Evolutionary conservation across 192 early-diverging fungal genomes (phyloP).

Genomic region (Coemansia sp.): DNA sequence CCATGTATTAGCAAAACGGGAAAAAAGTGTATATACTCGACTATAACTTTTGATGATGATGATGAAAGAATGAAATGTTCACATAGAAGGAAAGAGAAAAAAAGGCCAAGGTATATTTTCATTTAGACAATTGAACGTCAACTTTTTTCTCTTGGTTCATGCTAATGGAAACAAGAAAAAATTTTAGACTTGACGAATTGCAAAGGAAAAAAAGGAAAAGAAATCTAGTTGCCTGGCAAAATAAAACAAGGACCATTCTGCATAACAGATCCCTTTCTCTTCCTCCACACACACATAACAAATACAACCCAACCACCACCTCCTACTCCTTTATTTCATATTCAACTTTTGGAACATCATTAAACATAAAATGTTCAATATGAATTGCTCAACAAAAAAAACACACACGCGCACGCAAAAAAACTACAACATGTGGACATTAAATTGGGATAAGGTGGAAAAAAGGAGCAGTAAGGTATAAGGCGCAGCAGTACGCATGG

Average conservation of each 20-base stretch:
- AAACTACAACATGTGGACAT: constrained; percentile 1
- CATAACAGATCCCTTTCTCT: constrained; percentile 3
- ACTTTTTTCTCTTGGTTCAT: not conserved
- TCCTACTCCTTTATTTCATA: not conserved
- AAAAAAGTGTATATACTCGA: not conserved
- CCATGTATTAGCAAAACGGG: not conserved
- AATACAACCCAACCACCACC: not conserved
- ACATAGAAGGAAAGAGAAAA: not conserved
- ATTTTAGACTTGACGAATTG: constrained; percentile 4
- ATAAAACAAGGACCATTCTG: constrained; percentile 1
- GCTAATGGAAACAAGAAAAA: not conserved
- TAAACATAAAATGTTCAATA: not conserved
- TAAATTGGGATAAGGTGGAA: not conserved
- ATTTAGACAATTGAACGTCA: constrained; percentile 2
- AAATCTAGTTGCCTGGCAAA: not conserved
- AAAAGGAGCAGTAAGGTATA: not conserved
- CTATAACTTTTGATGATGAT: not conserved
- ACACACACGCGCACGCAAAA: no score
- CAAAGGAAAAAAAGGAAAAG: not conserved
- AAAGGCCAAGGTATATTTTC: not conserved
- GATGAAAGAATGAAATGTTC: not conserved
- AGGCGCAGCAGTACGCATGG: constrained; percentile 3
- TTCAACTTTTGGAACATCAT: not conserved
- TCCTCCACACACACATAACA: no score
- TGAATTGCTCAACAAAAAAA: not conserved